Base-by-base conservation (phyloP, 2,329 filamentous ascomycete species). In the Pseudocercospora cruenta region DNA sequence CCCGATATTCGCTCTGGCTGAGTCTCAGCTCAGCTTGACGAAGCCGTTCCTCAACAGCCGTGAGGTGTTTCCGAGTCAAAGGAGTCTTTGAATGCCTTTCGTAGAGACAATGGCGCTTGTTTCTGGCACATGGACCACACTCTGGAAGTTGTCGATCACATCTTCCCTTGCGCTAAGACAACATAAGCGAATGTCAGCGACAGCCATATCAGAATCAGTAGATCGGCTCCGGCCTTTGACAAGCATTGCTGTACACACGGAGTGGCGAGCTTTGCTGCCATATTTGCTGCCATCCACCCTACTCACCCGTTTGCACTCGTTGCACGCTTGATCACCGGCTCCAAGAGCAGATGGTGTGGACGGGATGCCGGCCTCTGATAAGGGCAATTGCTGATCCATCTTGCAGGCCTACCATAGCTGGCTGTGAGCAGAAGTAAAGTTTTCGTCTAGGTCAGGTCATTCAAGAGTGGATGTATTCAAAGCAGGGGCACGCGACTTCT, bases 11-110 rank as follows among this genome's bases (percentile, higher is more conserved):
- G 4, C 68, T 65, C 43, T 70, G 63, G 47, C 64, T 66, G 16
- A 69, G 62, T 33, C 68, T 62, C n/a, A 67, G 33, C 59, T 75
- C 75, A 3, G 73, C 71, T 26, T 72, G 72, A 14, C 71, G 78
- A 21, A 83, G 71, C 19, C 80, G 77, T 31, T 77, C 78, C 66
- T 83, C 82, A 4, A 83, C 80, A 58, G 82, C 79, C 0, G 80
- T 83, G 19, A 84, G 73, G 67, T 78, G 79, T 77, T 80, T 83
- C 51, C 83, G 76, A 4, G 82, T 85, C 66, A 84, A 73, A 4
- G 82, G 82, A 12, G 82, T 84, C 53, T 80, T 77, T n/a, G 78
- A 77, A 59, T 83, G 79, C 67, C 80, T 82, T 69, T 84, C 82
- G 63, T 85, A 85, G 6, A 83, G 73, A 66, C 83, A 85, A 66